Percentiles rank a stretch among this genome's conserved stretches.
These are phyloP conservation scores for Pythium biforme DNA, from an alignment of 352 stramenopile species.

Conservation along the genomic window DNA sequence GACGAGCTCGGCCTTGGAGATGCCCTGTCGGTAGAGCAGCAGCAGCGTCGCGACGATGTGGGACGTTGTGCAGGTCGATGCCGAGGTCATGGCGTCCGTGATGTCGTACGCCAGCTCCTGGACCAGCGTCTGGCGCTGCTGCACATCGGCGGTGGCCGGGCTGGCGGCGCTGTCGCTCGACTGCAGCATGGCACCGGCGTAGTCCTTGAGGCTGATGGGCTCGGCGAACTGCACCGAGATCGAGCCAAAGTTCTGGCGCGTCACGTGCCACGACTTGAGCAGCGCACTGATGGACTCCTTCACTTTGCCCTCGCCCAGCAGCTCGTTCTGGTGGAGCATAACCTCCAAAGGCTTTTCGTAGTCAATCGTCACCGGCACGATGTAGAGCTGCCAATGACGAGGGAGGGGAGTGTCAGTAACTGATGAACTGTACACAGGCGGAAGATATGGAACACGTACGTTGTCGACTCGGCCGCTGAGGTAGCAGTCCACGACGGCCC, in stretches of 20 bases:
- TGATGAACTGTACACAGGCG: too few relatives aligned
- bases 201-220: conserved; percentile 65
- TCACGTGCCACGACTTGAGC: conserved; percentile 62
- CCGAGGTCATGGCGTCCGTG: conserved; percentile 65
- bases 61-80: conserved; percentile 69
- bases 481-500: conserved; percentile 70
- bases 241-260: conserved; percentile 80
- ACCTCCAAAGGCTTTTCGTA: conserved; percentile 86
- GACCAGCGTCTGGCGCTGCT: conserved; percentile 36
- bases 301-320: conserved; percentile 78
- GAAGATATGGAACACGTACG: conserved; percentile 35
- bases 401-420: too few relatives aligned
- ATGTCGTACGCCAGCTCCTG: conserved; percentile 72
- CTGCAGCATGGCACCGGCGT: conserved; percentile 21
- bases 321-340: conserved; percentile 77
- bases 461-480: conserved; percentile 70
- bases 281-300: conserved; percentile 73
- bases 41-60: conserved; percentile 74
- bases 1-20: conserved; percentile 68
- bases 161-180: background rate
- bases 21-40: conserved; percentile 77
- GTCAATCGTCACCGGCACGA: conserved; percentile 85
- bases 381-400: conserved; percentile 45
- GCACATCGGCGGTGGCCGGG: background rate
- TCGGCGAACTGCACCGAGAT: conserved; percentile 76